Evolutionary conservation across 768 basidiomycete genomes (phyloP).

Genomic region (Pisolithus orientalis): DNA sequence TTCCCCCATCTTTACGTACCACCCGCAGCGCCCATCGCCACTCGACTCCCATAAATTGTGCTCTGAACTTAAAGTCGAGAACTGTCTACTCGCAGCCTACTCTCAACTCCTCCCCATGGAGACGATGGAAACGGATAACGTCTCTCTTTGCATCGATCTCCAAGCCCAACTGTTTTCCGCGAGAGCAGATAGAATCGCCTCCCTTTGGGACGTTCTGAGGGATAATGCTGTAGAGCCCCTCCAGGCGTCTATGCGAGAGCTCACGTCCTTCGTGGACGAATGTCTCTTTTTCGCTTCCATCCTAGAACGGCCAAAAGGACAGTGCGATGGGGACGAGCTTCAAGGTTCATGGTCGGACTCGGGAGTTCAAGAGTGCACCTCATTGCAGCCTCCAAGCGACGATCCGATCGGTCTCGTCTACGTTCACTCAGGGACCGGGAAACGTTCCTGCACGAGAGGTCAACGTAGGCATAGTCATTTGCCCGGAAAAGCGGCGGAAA

Average conservation of each 20-base stretch:
- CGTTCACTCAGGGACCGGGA: slow-evolving; percentile 14
- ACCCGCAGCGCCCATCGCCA: no score
- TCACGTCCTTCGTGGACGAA: slow-evolving; percentile 22
- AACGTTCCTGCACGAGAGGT: slow-evolving; percentile 34
- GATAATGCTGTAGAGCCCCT: slow-evolving; percentile 21
- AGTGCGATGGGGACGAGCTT: neutral
- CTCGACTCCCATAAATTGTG: no score
- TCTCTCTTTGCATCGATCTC: slow-evolving; percentile 7
- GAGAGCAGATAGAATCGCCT: neutral
- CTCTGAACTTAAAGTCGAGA: no score
- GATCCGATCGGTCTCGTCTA: slow-evolving; percentile 21
- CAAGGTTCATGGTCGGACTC: neutral
- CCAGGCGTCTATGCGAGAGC: slow-evolving; percentile 17
- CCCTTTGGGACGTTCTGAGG: slow-evolving; percentile 20
- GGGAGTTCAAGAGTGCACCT: no score
- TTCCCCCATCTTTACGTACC: no score
- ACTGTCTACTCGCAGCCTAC: no score
- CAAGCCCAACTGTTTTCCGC: neutral
- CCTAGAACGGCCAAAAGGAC: neutral
- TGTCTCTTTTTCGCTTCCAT: slow-evolving; percentile 25
- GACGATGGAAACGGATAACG: slow-evolving; percentile 5
- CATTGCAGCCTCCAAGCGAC: neutral
- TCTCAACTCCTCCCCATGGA: slow-evolving; percentile 3
- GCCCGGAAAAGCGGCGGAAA: slow-evolving; percentile 27
- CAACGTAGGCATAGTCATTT: slow-evolving; percentile 50